These are phyloP conservation scores for Salix suchowensis DNA, from an alignment of 345 rosid genomes.

Conservation along the genomic window DNA sequence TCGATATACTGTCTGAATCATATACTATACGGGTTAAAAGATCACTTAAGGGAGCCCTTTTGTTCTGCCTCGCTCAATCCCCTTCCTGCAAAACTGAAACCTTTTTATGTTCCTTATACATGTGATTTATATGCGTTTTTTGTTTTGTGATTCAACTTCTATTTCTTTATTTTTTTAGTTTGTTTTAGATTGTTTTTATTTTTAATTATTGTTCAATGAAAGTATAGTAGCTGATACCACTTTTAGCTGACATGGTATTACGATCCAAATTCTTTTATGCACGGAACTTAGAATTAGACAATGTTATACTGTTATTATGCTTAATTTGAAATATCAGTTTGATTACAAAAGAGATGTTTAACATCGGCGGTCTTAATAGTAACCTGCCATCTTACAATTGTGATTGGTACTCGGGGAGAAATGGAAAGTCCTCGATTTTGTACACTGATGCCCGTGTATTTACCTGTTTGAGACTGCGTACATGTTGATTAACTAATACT, in stretches of 20 bases:
- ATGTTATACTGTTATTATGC: not conserved
- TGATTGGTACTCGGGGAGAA: not conserved
- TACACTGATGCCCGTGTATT: not conserved
- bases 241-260: not conserved
- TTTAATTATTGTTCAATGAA: not conserved
- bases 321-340: not conserved
- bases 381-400: not conserved
- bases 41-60: too few relatives aligned
- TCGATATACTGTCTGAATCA: not conserved
- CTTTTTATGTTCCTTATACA: not conserved
- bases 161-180: not conserved
- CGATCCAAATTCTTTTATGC: not conserved
- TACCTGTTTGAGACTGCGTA: not conserved
- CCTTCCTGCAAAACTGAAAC: not conserved
- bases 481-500: not conserved
- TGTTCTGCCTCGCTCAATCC: not conserved
- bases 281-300: not conserved
- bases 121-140: not conserved
- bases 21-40: too few relatives aligned
- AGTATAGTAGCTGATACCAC: not conserved
- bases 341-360: too few relatives aligned
- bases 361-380: too few relatives aligned
- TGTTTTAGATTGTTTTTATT: not conserved
- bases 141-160: not conserved
- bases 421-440: not conserved